A percentile compares a stretch with the other conserved stretches of the same genome.
These are phyloP conservation scores for Penicillium sp. DNA, from an alignment of 2,329 filamentous ascomycete genomes.

Conservation along the genomic window DNA sequence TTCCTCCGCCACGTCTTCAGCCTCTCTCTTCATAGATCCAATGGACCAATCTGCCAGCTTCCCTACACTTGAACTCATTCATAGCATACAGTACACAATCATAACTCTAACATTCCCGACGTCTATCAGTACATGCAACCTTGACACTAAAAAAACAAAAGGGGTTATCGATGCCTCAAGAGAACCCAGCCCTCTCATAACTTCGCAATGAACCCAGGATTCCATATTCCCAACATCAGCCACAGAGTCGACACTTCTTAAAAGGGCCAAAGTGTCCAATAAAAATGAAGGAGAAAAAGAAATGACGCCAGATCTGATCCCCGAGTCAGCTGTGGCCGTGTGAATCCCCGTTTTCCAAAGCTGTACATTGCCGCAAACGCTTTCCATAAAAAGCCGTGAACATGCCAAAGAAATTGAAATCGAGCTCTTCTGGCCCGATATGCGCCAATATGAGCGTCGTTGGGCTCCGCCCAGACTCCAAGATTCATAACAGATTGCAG, in stretches of 20 bases:
- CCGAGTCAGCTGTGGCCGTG: conserved; percentile 12
- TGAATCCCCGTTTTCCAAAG: conserved; percentile 11
- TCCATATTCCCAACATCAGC: conserved; percentile 22
- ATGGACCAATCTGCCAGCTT: too few species aligned
- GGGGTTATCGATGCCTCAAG: conserved; percentile 24
- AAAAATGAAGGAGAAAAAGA: conserved; percentile 5
- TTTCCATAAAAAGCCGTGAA: conserved; percentile 18
- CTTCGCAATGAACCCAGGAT: conserved; percentile 10
- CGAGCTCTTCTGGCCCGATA: conserved; percentile 7
- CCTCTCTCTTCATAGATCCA: too few species aligned
- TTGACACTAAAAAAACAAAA: conserved; percentile 11
- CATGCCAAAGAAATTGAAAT: conserved; percentile 19
- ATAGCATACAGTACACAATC: conserved; percentile 2
- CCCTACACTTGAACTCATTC: background rate
- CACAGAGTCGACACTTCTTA: conserved; percentile 16
- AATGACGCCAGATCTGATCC: conserved; percentile 11
- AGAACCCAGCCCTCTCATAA: conserved; percentile 21
- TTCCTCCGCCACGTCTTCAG: too few species aligned
- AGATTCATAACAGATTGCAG: conserved; percentile 7
- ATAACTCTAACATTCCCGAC: conserved; percentile 26
- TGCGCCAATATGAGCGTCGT: conserved; percentile 7
- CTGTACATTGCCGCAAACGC: conserved; percentile 27
- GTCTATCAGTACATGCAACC: conserved; percentile 30
- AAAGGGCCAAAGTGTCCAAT: conserved; percentile 10
- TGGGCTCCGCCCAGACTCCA: conserved; percentile 13